A percentile compares a stretch with the other conserved stretches of the same genome.
Conservation (phyloP, 2,329 filamentous ascomycete species). For the Colletotrichum sp. region DNA sequence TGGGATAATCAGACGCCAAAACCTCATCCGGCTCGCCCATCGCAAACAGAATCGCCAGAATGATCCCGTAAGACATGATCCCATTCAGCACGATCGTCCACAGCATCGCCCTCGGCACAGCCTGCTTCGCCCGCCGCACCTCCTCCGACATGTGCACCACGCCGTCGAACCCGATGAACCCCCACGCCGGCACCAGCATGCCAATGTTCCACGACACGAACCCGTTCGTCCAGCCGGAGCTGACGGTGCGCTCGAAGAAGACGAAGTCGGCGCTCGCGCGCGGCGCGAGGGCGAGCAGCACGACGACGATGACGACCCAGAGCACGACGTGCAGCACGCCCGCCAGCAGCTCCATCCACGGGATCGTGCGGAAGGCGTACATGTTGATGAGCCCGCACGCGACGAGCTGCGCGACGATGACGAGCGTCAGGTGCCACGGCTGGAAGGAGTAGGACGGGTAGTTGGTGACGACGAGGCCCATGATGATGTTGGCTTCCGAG, state of each 20-base stretch:
- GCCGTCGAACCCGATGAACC: conserved; percentile 16
- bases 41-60: conserved; percentile 12
- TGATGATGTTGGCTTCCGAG: conserved; percentile 19
- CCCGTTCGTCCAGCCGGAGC: conserved; percentile 17
- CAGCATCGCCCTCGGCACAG: conserved; percentile 20
- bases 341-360: conserved; percentile 17
- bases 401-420: conserved; percentile 18
- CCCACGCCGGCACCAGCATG: conserved; percentile 19
- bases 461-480: conserved; percentile 18
- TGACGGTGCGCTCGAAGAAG: conserved; percentile 15
- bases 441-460: conserved; percentile 12
- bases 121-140: conserved; percentile 17
- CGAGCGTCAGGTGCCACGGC: conserved; percentile 18
- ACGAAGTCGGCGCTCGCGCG: conserved; percentile 15
- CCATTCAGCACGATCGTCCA: conserved; percentile 32
- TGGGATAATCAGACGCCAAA: conserved; percentile 10
- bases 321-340: conserved; percentile 16
- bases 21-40: conserved; percentile 17
- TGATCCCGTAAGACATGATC: conserved; percentile 35
- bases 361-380: conserved; percentile 19
- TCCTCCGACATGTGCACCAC: conserved; percentile 25
- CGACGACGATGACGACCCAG: conserved; percentile 13
- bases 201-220: conserved; percentile 22
- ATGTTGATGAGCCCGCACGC: conserved; percentile 14
- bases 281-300: conserved; percentile 6